Evolutionary conservation across 345 rosid genomes (phyloP).

Genomic region (Punica granatum): DNA sequence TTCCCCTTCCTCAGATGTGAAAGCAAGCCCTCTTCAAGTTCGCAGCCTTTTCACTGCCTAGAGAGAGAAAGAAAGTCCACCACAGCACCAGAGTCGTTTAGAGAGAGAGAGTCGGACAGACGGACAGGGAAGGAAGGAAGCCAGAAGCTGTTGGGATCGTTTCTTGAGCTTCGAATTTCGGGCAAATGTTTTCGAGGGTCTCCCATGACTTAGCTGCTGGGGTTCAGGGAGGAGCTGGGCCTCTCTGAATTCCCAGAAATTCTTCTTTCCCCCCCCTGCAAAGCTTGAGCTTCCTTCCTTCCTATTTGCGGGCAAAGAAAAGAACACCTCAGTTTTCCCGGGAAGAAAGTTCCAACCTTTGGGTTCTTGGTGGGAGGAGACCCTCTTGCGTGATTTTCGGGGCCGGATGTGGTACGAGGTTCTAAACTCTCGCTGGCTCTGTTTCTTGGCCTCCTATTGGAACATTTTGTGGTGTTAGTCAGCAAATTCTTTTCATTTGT

Average conservation of each 20-base stretch:
- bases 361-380: slow-evolving; percentile 3
- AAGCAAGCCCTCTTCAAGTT: slow-evolving; percentile 6
- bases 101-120: too few relatives aligned
- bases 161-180: neutral
- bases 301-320: too few relatives aligned
- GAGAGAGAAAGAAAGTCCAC: neutral
- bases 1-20: slow-evolving; percentile 11
- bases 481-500: neutral
- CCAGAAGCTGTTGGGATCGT: neutral
- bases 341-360: slow-evolving; percentile 1
- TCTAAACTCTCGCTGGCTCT: neutral
- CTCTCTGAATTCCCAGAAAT: slow-evolving; percentile 38
- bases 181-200: slow-evolving; percentile 45
- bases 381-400: neutral
- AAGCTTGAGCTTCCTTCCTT: slow-evolving; percentile 16
- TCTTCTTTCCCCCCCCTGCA: neutral
- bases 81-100: too few relatives aligned
- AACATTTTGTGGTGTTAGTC: neutral
- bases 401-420: neutral
- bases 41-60: neutral
- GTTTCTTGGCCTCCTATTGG: neutral
- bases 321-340: neutral
- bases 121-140: neutral
- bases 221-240: slow-evolving; percentile 42
- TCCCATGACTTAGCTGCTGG: slow-evolving; percentile 47